These are phyloP conservation scores for Phytophthora sp. DNA, from an alignment of 352 stramenopile species.

Conservation along the genomic window DNA sequence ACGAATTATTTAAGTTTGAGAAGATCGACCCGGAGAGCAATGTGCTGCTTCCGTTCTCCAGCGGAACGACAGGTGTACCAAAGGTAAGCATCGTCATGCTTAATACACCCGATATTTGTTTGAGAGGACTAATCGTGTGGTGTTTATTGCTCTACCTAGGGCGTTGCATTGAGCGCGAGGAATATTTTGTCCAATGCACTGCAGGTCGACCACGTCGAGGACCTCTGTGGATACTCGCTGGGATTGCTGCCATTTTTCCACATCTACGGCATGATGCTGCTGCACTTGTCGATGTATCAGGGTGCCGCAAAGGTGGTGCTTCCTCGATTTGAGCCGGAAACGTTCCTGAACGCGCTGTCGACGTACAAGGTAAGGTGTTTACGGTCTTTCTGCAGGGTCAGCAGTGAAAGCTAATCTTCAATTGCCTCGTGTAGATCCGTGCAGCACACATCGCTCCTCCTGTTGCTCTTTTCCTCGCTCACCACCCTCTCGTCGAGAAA, in stretches of 20 bases:
- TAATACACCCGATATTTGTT: background rate
- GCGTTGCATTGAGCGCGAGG: constrained; percentile 73
- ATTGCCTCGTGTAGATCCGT: constrained; percentile 33
- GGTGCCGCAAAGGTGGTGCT: constrained; percentile 87
- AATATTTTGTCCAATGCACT: constrained; percentile 93
- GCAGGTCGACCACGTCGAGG: constrained; percentile 76
- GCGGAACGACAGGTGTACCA: constrained; percentile 92
- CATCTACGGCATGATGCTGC: constrained; percentile 91
- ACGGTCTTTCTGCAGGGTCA: background rate
- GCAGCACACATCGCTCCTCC: constrained; percentile 86
- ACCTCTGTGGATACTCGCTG: constrained; percentile 59
- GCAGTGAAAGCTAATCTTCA: background rate
- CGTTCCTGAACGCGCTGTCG: constrained; percentile 83
- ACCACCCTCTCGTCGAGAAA: constrained; percentile 91
- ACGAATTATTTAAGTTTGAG: constrained; percentile 47
- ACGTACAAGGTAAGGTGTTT: constrained; percentile 52
- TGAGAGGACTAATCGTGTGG: background rate
- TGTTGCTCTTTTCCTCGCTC: constrained; percentile 81
- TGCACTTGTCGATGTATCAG: constrained; percentile 85
- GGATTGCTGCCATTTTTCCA: constrained; percentile 94
- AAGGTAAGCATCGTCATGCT: constrained; percentile 47
- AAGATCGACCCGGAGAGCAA: constrained; percentile 60
- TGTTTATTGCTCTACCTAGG: constrained; percentile 25
- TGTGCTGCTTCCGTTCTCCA: constrained; percentile 91
- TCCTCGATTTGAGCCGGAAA: constrained; percentile 88